These are phyloP conservation scores for Phycomyces nitens DNA, from an alignment of 192 early-diverging fungal genomes.

Conservation along the genomic window DNA sequence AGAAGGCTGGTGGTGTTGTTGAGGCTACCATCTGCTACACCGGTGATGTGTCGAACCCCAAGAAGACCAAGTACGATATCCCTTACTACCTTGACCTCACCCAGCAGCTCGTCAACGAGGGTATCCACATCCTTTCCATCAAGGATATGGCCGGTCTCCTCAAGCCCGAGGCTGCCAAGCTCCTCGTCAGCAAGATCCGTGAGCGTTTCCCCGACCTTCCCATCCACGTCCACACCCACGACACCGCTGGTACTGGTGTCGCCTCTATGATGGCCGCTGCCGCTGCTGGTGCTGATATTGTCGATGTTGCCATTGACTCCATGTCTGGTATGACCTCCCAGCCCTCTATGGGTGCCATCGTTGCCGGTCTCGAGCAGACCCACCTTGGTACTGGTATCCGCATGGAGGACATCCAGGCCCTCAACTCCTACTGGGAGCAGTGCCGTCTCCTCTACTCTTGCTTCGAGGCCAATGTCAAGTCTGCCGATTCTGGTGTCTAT, in stretches of 20 bases:
- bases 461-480: conserved; percentile 91
- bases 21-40: conserved; percentile 93
- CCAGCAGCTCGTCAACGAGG: conserved; percentile 81
- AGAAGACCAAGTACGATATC: conserved; percentile 80
- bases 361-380: conserved; percentile 77
- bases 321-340: conserved; percentile 97
- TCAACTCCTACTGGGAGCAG: conserved; percentile 98
- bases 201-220: conserved; percentile 82
- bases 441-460: conserved; percentile 91
- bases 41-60: conserved; percentile 87
- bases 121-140: conserved; percentile 90
- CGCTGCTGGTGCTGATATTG: conserved; percentile 89
- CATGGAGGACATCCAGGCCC: conserved; percentile 70
- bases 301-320: conserved; percentile 89
- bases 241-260: conserved; percentile 95
- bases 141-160: conserved; percentile 98
- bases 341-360: conserved; percentile 94
- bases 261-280: conserved; percentile 91
- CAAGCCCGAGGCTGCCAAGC: conserved; percentile 84
- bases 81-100: conserved; percentile 92
- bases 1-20: conserved; percentile 89
- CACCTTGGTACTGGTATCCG: conserved; percentile 83
- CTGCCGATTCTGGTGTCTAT: conserved; percentile 89
- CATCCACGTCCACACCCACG: conserved; percentile 96
- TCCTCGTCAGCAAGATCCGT: conserved; percentile 87